Conservation (phyloP, 305 asterid species). For the Ilex paraguariensis region DNA sequence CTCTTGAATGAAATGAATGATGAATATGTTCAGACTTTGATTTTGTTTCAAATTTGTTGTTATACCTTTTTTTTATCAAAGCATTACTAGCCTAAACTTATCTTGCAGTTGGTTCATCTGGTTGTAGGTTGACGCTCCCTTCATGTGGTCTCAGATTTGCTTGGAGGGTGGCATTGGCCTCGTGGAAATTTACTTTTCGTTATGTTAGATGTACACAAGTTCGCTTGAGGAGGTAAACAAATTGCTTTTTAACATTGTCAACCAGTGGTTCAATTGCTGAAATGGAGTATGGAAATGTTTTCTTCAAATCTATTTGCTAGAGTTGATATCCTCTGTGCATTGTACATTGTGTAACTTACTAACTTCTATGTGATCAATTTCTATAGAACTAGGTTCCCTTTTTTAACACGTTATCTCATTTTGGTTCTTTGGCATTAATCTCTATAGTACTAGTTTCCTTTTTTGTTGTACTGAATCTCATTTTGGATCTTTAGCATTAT, state of each 20-base stretch:
- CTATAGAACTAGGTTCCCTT: not conserved
- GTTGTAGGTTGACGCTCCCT: constrained; percentile 73
- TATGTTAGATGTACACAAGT: constrained; percentile 43
- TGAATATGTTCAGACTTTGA: not conserved
- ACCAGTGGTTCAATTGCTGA: not conserved
- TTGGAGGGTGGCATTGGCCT: constrained; percentile 46
- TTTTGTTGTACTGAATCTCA: not conserved
- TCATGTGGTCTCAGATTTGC: constrained; percentile 43
- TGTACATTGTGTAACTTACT: not conserved
- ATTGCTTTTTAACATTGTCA: not conserved
- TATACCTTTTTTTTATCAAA: not conserved
- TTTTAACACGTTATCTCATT: not conserved
- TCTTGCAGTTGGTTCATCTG: constrained; percentile 14
- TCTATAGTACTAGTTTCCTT: not conserved
- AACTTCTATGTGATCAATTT: not conserved
- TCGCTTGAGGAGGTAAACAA: constrained; percentile 45
- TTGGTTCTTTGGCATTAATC: not conserved
- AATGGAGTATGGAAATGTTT: not conserved
- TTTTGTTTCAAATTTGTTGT: not conserved
- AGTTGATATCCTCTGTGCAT: not conserved
- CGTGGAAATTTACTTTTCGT: constrained; percentile 43
- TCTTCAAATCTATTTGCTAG: constrained; percentile 5
- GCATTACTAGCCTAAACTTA: constrained; percentile 7
- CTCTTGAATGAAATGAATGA: not conserved
- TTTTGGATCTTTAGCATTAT: constrained; percentile 30